Evolutionary conservation across 148 eudicot species (phyloP), one percentile per base, ranked within the genome.

Genomic region (Gaultheria prostrata): DNA sequence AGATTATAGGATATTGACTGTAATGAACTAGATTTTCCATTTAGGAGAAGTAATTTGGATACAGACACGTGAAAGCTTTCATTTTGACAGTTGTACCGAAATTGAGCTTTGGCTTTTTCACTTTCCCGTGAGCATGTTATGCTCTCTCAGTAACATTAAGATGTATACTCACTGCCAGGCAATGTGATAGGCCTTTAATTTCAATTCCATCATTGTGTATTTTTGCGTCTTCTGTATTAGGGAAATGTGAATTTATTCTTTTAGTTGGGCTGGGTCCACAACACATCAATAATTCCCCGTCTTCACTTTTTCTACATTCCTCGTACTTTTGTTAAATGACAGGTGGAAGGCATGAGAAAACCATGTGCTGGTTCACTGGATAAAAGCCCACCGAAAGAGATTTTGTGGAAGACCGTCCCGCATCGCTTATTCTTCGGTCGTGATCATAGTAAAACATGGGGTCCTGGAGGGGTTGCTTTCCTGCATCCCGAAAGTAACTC

Each of bases 401-500:
- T 83, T 80, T 3, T 87, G 81, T 92, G 99, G 97, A 94, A 87
- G 85, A 82, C 75, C 69, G 76, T 92, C 46, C 92, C 94, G 80
- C 97, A 94, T 84, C 95, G 98, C 79, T 83, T 94, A 80, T 92
- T 97, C 86, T 97, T 94, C 85, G 99, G 91, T 76, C 95, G 86
- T 85, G 99, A 93, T 56, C 50, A 79, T 76, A 86, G 90, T 6
- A 81, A 11, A 51, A 91, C 96, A 56, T 97, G 99, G 99, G 99
- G 99, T 76, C 92, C 90, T 78, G 99, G 98, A 50, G 99, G 99
- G 69, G 97, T 89, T 86, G 99, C 99, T 87, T 97, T 97, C 85
- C 94, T 97, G 81, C 89, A 92, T 83, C 99, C 99, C 80, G 91
- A 87, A 85, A 91, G 92, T 81, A 87, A 57, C 85, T 63, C 77